Evolutionary conservation across 2,329 filamentous ascomycete genomes (phyloP).

Genomic region (Hyphodiscus sp.): DNA sequence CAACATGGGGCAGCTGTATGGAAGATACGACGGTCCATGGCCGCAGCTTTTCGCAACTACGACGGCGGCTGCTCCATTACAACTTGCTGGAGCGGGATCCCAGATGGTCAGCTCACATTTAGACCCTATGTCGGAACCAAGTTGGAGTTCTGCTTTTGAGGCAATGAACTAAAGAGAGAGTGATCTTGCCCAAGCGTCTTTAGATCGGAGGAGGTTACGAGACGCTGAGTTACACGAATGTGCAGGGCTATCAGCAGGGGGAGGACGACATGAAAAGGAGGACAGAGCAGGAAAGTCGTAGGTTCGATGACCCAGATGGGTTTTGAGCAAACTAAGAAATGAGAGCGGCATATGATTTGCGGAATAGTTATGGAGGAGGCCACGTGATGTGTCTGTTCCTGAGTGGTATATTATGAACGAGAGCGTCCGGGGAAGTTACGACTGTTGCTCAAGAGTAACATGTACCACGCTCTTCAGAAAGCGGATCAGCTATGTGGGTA

Average conservation of each 20-base stretch:
- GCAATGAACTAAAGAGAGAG: not conserved
- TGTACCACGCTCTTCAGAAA: too few species aligned
- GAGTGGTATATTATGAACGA: too few species aligned
- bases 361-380: too few species aligned
- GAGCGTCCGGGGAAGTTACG: too few species aligned
- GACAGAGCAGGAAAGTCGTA: not conserved
- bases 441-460: too few species aligned
- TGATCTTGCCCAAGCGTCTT: not conserved
- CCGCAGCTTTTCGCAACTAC: not conserved
- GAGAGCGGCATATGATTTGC: too few species aligned
- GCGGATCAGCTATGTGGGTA: too few species aligned
- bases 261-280: not conserved
- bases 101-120: too few species aligned
- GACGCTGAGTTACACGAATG: not conserved
- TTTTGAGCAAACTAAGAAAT: too few species aligned
- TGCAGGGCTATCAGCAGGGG: not conserved
- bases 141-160: not conserved
- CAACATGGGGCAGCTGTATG: not conserved
- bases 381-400: too few species aligned
- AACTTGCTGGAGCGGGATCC: not conserved
- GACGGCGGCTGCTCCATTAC: not conserved
- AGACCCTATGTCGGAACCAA: not conserved
- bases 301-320: not conserved
- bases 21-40: not conserved
- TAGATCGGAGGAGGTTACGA: not conserved